These are phyloP conservation scores for Neurospora sp. DNA, from an alignment of 2,329 filamentous ascomycete genomes.

Conservation along the genomic window DNA sequence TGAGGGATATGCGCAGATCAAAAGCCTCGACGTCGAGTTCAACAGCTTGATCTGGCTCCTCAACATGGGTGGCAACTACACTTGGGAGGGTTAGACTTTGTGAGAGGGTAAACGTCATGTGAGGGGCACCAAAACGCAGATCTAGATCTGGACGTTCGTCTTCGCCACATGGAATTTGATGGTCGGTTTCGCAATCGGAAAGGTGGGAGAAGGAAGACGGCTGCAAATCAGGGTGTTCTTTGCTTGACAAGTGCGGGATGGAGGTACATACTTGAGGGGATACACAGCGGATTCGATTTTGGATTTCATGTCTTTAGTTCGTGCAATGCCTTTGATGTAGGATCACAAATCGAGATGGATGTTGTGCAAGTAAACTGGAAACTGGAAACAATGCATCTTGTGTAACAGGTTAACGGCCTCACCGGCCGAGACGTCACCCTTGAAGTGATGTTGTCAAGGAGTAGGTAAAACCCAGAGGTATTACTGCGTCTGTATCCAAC, in stretches of 20 bases:
- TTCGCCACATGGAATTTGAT: background rate
- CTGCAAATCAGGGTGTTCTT: background rate
- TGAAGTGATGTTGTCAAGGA: background rate
- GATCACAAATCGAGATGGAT: background rate
- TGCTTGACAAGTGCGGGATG: background rate
- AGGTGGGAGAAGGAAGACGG: conserved; percentile 5
- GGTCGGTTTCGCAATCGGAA: conserved; percentile 4
- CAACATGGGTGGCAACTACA: conserved; percentile 24
- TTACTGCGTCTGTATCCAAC: background rate
- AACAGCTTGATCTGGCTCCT: conserved; percentile 23
- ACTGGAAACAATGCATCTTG: background rate
- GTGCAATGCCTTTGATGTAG: background rate
- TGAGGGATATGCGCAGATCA: conserved; percentile 22
- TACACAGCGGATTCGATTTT: background rate
- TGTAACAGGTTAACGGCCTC: background rate
- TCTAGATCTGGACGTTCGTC: background rate
- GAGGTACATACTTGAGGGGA: background rate
- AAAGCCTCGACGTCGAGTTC: conserved; percentile 23
- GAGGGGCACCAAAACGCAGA: background rate
- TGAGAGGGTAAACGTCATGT: background rate
- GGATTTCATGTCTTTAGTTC: background rate
- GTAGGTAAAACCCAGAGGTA: background rate
- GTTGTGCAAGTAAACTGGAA: background rate
- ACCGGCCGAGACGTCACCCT: background rate
- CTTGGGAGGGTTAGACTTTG: conserved; percentile 17